Percentiles rank a stretch among this genome's conserved stretches.
Evolutionary conservation across 2,329 filamentous ascomycete genomes (phyloP).

Genomic region (Fusarium sp.): DNA sequence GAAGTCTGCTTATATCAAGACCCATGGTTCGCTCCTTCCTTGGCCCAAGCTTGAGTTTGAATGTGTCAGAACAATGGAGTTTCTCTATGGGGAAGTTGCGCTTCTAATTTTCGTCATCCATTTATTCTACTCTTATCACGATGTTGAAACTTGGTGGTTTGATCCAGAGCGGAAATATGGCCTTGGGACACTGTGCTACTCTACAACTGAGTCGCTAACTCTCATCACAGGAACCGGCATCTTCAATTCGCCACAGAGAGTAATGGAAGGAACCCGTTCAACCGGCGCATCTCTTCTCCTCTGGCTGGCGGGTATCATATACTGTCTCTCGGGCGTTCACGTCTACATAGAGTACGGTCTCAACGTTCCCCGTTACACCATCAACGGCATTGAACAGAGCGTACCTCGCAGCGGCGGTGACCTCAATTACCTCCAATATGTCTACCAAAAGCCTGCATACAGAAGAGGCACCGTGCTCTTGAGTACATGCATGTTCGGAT

Average conservation of each 20-base stretch:
- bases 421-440: constrained; percentile 60
- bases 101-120: background rate
- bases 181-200: background rate
- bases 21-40: constrained; percentile 17
- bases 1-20: constrained; percentile 16
- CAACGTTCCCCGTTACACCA: constrained; percentile 55
- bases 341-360: constrained; percentile 59
- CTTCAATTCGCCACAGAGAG: constrained; percentile 48
- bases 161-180: background rate
- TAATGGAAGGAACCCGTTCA: constrained; percentile 48
- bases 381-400: constrained; percentile 51
- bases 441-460: constrained; percentile 52
- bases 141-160: background rate
- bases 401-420: constrained; percentile 59
- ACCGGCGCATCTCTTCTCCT: constrained; percentile 51
- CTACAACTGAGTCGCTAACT: constrained; percentile 17
- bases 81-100: background rate
- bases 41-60: constrained; percentile 21
- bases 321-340: constrained; percentile 49
- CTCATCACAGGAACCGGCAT: constrained; percentile 48
- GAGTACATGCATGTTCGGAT: constrained; percentile 56
- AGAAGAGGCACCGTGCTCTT: constrained; percentile 49
- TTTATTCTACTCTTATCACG: background rate
- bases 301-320: constrained; percentile 53
- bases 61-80: constrained; percentile 21